Evolutionary conservation across 2,329 filamentous ascomycete genomes (phyloP).

Genomic region (Endoconidiophora polonica): DNA sequence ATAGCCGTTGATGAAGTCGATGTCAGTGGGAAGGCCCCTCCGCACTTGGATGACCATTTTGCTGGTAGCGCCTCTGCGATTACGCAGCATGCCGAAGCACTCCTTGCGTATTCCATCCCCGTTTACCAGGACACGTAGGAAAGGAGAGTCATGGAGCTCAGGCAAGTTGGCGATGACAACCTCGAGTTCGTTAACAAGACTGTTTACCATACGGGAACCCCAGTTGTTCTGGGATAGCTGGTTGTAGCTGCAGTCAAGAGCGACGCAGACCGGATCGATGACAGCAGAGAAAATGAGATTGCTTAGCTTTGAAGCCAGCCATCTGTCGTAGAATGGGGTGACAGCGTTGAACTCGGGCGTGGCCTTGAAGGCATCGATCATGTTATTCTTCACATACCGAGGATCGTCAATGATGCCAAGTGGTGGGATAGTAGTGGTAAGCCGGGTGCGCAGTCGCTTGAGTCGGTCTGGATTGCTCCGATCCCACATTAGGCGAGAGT

Average conservation of each 20-base stretch:
- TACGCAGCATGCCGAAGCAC: slow-evolving; percentile 39
- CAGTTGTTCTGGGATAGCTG: slow-evolving; percentile 50
- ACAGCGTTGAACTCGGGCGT: slow-evolving; percentile 12
- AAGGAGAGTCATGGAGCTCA: slow-evolving; percentile 48
- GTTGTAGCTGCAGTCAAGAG: slow-evolving; percentile 62
- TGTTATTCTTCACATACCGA: slow-evolving; percentile 4
- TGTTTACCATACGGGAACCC: slow-evolving; percentile 48
- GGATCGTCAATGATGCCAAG: slow-evolving; percentile 6
- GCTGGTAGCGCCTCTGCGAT: slow-evolving; percentile 36
- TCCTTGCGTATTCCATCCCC: slow-evolving; percentile 43
- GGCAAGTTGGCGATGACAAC: slow-evolving; percentile 57
- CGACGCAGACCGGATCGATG: slow-evolving; percentile 64
- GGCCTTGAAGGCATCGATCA: slow-evolving; percentile 10
- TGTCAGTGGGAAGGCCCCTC: slow-evolving; percentile 48
- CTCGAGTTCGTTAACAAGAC: slow-evolving; percentile 59
- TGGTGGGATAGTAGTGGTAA: slow-evolving; percentile 9
- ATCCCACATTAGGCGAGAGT: slow-evolving; percentile 29
- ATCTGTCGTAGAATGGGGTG: slow-evolving; percentile 28
- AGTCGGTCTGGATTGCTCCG: slow-evolving; percentile 17
- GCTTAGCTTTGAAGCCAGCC: slow-evolving; percentile 61
- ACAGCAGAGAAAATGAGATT: slow-evolving; percentile 59
- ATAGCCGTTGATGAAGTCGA: slow-evolving; percentile 80
- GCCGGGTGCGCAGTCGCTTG: slow-evolving; percentile 20
- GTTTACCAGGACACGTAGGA: slow-evolving; percentile 39
- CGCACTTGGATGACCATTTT: slow-evolving; percentile 52